Conservation (phyloP, 2,329 filamentous ascomycete species). For the Scedosporium boydii region DNA sequence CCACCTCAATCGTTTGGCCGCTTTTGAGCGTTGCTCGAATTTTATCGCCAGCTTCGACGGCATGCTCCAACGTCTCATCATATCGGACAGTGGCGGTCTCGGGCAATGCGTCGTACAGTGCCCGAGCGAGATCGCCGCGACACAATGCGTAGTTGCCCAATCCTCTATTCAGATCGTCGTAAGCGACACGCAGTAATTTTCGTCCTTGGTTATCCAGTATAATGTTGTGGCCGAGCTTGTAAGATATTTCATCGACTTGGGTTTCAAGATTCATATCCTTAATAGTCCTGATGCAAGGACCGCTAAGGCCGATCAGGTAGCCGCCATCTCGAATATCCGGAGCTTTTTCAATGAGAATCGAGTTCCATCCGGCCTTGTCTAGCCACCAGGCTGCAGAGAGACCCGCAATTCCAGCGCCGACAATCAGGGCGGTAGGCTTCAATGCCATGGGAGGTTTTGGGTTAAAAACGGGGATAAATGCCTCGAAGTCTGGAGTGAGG, state of each 20-base stretch:
- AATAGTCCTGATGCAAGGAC: not conserved
- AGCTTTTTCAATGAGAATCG: not conserved
- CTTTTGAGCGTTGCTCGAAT: not conserved
- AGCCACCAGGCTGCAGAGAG: conserved; percentile 1
- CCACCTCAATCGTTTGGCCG: not conserved
- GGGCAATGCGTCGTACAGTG: not conserved
- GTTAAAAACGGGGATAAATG: too few species aligned
- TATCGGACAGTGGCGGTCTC: not conserved
- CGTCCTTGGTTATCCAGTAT: not conserved
- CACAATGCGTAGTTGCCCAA: not conserved
- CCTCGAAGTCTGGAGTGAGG: too few species aligned
- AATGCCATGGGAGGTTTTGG: too few species aligned
- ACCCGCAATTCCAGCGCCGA: conserved; percentile 1
- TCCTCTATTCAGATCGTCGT: not conserved
- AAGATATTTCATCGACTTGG: not conserved
- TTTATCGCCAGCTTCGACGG: not conserved
- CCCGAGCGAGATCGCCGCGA: not conserved
- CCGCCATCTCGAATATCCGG: not conserved
- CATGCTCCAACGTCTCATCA: not conserved
- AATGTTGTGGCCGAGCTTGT: not conserved
- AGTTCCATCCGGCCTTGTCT: not conserved
- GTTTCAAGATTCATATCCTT: not conserved
- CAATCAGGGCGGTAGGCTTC: not conserved
- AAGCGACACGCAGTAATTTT: not conserved
- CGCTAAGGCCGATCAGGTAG: not conserved